Conservation (phyloP, 768 basidiomycete species). For the Terana coerulea region DNA sequence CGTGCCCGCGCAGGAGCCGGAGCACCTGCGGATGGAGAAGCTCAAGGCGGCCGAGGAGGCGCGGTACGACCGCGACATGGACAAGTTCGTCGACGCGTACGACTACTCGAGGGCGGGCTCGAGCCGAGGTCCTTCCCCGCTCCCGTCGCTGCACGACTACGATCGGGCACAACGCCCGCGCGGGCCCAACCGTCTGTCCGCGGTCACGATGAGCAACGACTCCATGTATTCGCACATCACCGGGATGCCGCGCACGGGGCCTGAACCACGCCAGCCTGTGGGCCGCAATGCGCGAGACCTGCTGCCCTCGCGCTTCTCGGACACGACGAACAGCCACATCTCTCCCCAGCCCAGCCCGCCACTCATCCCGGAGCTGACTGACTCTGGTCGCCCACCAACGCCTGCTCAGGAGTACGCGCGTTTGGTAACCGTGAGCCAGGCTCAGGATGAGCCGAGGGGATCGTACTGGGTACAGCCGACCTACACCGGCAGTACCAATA, state of each 20-base stretch:
- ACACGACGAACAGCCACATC: constrained; percentile 33
- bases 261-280: constrained; percentile 75
- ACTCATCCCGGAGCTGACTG: constrained; percentile 8
- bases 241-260: constrained; percentile 52
- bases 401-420: constrained; percentile 61
- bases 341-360: constrained; percentile 15
- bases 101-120: constrained; percentile 42
- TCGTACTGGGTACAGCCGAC: constrained; percentile 40
- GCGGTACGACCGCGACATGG: constrained; percentile 43
- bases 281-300: constrained; percentile 38
- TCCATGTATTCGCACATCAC: constrained; percentile 71
- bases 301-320: constrained; percentile 46
- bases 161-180: constrained; percentile 14
- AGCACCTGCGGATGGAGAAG: constrained; percentile 50
- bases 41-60: constrained; percentile 49
- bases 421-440: constrained; percentile 34
- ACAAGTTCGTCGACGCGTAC: constrained; percentile 47
- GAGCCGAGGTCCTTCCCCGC: constrained; percentile 36
- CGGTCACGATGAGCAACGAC: constrained; percentile 37
- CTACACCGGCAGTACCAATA: constrained; percentile 39
- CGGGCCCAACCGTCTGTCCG: constrained; percentile 21
- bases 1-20: constrained; percentile 24
- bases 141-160: constrained; percentile 33
- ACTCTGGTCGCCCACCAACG: constrained; percentile 34
- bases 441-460: constrained; percentile 25